A percentile compares a stretch with the other conserved stretches of the same genome.
Conservation (phyloP, 306 rosid species). For the Prunus mume region DNA sequence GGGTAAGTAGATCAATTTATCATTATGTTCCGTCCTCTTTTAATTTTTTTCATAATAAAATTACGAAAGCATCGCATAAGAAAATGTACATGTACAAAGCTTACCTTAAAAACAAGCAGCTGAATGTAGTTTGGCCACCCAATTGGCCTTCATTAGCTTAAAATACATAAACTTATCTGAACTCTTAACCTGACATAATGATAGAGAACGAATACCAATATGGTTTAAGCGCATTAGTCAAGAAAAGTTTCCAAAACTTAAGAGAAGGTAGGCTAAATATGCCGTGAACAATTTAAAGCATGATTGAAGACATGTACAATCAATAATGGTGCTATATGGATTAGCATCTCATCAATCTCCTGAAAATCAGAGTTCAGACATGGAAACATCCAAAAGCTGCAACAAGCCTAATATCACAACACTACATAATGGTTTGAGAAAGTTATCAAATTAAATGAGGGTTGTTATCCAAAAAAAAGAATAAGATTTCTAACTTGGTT, state of each 20-base stretch:
- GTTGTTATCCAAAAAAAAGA: not conserved
- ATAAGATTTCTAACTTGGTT: not conserved
- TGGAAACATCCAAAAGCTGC: not conserved
- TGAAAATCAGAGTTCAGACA: not conserved
- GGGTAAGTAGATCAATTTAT: not conserved
- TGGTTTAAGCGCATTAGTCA: not conserved
- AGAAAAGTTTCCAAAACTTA: not conserved
- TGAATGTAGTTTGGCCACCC: not conserved
- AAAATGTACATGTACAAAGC: not conserved
- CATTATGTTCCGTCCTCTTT: not conserved
- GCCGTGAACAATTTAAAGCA: not conserved
- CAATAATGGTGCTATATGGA: not conserved
- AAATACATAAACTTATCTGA: not conserved
- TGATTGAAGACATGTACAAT: not conserved
- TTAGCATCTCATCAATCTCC: not conserved
- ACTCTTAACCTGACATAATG: not conserved
- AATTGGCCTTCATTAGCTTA: conserved; percentile 4
- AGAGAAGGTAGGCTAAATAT: not conserved
- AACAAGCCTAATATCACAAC: not conserved
- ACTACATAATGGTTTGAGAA: not conserved
- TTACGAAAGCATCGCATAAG: not conserved
- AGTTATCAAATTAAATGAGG: not conserved
- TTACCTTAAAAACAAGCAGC: not conserved
- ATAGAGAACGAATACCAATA: not conserved
- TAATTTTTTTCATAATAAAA: not conserved